These are phyloP conservation scores for Neopestalotiopsis rosae DNA, from an alignment of 2,329 filamentous ascomycete genomes.

Conservation along the genomic window DNA sequence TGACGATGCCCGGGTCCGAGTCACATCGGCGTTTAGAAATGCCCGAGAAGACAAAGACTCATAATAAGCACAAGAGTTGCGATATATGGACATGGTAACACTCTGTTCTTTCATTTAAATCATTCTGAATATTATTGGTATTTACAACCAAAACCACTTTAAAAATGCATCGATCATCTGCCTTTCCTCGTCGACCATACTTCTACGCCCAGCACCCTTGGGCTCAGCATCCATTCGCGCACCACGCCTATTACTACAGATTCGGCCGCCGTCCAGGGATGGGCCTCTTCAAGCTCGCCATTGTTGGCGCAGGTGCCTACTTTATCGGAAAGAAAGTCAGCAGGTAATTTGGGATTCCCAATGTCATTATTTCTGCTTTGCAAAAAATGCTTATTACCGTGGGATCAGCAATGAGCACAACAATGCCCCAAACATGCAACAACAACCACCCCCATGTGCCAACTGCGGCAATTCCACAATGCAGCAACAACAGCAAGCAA, in stretches of 20 bases:
- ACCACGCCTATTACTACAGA: slow-evolving; percentile 3
- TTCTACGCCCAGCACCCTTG: not conserved
- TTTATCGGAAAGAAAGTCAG: slow-evolving; percentile 11
- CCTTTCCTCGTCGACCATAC: slow-evolving; percentile 3
- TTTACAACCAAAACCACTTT: not conserved
- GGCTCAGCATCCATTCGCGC: slow-evolving; percentile 8
- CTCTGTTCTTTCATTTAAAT: not conserved
- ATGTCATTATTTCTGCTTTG: not conserved
- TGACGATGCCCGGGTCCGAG: slow-evolving; percentile 5
- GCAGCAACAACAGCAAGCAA: not conserved
- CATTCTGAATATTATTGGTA: not conserved
- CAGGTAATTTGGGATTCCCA: not conserved
- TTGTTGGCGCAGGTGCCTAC: slow-evolving; percentile 11
- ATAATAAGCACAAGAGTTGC: not conserved
- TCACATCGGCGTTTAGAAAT: not conserved
- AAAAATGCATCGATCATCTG: slow-evolving; percentile 6
- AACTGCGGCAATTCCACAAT: not conserved
- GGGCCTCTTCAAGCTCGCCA: slow-evolving; percentile 8
- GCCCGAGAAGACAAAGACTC: not conserved
- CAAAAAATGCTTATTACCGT: not conserved
- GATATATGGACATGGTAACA: not conserved
- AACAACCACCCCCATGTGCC: not conserved
- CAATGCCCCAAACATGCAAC: not conserved
- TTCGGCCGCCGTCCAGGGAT: slow-evolving; percentile 1
- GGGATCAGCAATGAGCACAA: not conserved